These are phyloP conservation scores for Mycena albidolilacea DNA, from an alignment of 768 basidiomycete species.

Conservation along the genomic window DNA sequence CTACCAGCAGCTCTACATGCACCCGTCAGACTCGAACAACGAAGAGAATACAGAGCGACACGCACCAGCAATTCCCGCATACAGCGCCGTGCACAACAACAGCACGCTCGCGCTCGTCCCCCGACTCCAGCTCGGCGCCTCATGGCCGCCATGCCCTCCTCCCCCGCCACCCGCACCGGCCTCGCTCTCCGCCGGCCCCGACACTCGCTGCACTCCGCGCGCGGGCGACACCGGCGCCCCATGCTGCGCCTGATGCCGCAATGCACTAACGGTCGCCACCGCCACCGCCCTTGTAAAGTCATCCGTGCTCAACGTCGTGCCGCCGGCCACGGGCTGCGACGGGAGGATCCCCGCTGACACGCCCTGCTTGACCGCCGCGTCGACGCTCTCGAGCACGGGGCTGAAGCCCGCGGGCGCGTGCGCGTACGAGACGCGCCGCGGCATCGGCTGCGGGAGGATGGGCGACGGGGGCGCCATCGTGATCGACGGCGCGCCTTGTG, in stretches of 20 bases:
- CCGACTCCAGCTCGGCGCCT: constrained; percentile 97
- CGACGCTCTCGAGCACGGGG: constrained; percentile 85
- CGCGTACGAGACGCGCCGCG: constrained; percentile 73
- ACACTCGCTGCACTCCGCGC: constrained; percentile 54
- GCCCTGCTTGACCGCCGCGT: constrained; percentile 79
- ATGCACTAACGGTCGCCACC: constrained; percentile 92
- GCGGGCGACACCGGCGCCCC: constrained; percentile 58
- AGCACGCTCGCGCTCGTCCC: constrained; percentile 91
- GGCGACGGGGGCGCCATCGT: constrained; percentile 32
- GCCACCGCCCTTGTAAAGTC: constrained; percentile 96
- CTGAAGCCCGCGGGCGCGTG: constrained; percentile 63
- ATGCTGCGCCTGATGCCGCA: constrained; percentile 84
- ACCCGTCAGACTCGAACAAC: neutral
- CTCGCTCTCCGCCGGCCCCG: constrained; percentile 57
- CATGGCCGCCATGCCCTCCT: constrained; percentile 85
- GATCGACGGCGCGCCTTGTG: neutral
- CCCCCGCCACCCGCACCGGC: neutral
- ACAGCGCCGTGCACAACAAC: constrained; percentile 90
- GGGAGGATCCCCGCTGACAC: constrained; percentile 47
- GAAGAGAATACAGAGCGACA: constrained; percentile 22
- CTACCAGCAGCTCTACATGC: constrained; percentile 88
- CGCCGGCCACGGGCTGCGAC: constrained; percentile 65
- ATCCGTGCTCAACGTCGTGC: constrained; percentile 81
- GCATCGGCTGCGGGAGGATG: constrained; percentile 57
- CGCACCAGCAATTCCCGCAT: constrained; percentile 96